Evolutionary conservation across 2,329 filamentous ascomycete genomes (phyloP).

Genomic region (Fusarium stilboides): DNA sequence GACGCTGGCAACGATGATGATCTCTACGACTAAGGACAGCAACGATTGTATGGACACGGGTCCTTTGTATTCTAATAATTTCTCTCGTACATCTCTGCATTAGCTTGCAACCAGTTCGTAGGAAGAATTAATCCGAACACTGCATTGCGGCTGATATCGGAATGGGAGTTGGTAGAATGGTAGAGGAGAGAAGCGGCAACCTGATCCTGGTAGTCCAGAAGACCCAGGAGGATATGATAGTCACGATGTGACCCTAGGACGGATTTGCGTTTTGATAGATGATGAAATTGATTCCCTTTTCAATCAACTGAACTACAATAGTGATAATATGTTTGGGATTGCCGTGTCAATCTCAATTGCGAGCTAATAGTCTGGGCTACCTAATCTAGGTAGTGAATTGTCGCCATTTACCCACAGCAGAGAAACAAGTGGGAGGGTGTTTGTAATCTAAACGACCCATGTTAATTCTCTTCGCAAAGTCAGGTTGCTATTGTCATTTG

Average conservation of each 20-base stretch:
- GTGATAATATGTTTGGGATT: neutral
- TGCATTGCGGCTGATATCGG: slow-evolving; percentile 48
- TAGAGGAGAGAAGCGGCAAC: slow-evolving; percentile 46
- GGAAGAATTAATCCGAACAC: slow-evolving; percentile 45
- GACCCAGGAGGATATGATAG: slow-evolving; percentile 26
- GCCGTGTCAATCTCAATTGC: too few species aligned
- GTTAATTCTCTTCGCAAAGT: neutral
- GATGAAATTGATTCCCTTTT: slow-evolving; percentile 53
- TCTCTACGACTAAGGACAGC: slow-evolving; percentile 85
- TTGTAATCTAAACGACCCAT: too few species aligned
- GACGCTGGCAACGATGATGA: slow-evolving; percentile 95
- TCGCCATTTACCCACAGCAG: too few species aligned
- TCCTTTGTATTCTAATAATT: slow-evolving; percentile 66
- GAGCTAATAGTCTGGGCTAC: too few species aligned
- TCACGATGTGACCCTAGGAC: slow-evolving; percentile 34
- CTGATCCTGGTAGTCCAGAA: slow-evolving; percentile 31
- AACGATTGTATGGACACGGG: slow-evolving; percentile 44
- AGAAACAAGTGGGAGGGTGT: too few species aligned
- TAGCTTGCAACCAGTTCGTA: slow-evolving; percentile 37
- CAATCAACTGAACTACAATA: slow-evolving; percentile 12
- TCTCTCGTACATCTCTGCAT: slow-evolving; percentile 56
- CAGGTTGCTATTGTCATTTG: neutral
- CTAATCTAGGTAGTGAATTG: too few species aligned
- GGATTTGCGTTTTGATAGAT: slow-evolving; percentile 51
- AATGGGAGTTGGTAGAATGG: slow-evolving; percentile 57